Evolutionary conservation across 2,329 filamentous ascomycete species (phyloP), one percentile per base, ranked within the genome.

Genomic region (Colletotrichum filicis): DNA sequence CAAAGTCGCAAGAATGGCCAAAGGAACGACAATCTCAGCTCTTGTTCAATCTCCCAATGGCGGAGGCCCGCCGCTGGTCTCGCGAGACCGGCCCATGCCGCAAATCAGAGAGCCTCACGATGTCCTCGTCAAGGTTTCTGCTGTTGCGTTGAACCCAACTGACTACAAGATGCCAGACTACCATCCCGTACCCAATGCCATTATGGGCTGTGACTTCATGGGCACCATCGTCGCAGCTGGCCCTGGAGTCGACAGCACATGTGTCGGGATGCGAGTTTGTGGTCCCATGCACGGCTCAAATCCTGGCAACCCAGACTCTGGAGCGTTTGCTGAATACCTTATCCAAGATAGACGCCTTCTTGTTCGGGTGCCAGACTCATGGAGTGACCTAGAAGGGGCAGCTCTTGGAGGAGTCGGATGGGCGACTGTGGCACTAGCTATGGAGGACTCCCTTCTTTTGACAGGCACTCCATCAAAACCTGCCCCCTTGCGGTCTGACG

Each of bases 321-420:
- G 65, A 2, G 66, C 58, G 19, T 68, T 68, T 46, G 22, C 66
- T 0, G n/a, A 56, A 19, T 68, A 55, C 7, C 19, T 68, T 12
- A 16, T 68, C 24, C 19, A 11, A 2, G 66, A 68, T 26, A 32
- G 22, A 7, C 58, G 58, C 59, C 68, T 71, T 5, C 35, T 78
- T 1, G 24, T 79, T 0, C 32, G 61, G 14, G 66, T 80, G 1
- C 78, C 78, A 2, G 70, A 75, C 7, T 6, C 7, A 1, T 75
- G 71, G 77, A 75, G 28, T 30, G 76, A 78, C 22, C 26, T 76
- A 1, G 42, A 79, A 9, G 79, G 63, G 0, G 78, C 78, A 3
- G 77, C 77, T 0, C 58, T 80, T 4, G 79, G 78, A 11, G 76
- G 68, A 3, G 69, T 78, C 4, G 76, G 78, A n/a, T 78, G 77